phyloP scores from a whole-genome alignment of 2,329 filamentous ascomycete genomes.

The Neoscytalidium dimidiatum region DNA sequence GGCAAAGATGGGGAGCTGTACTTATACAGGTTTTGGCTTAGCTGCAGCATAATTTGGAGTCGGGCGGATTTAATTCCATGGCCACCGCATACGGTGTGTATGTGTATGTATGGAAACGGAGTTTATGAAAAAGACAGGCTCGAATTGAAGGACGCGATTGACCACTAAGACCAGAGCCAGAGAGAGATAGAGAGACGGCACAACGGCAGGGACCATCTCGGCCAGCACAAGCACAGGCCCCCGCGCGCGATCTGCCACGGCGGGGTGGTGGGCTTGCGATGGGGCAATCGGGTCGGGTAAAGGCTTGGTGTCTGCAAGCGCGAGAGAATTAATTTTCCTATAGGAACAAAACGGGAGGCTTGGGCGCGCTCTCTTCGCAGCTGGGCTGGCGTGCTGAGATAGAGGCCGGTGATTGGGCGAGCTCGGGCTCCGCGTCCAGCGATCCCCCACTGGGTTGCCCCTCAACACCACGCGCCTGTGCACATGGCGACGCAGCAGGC shows the following conservation, averaged over 20 bases:
- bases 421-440: no score
- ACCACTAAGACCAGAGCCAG: neutral
- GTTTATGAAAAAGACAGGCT: conserved; percentile 9
- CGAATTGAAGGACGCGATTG: neutral
- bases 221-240: neutral
- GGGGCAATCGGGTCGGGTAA: neutral
- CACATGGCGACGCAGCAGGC: conserved; percentile 32
- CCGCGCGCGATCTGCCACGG: neutral
- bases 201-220: no score
- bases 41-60: conserved; percentile 16
- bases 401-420: conserved; percentile 7
- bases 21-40: conserved; percentile 5
- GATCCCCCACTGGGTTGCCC: conserved; percentile 17
- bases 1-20: neutral
- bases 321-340: neutral
- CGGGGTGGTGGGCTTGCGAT: neutral
- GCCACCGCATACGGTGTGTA: neutral
- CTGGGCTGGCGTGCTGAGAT: conserved; percentile 10
- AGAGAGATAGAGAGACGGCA: no score
- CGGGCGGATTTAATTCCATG: neutral
- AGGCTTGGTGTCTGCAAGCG: neutral
- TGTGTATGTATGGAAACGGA: conserved; percentile 9
- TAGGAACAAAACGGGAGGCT: neutral
- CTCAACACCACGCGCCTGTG: conserved; percentile 42
- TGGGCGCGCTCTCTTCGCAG: neutral